Base-by-base conservation (phyloP, 768 basidiomycete species). In the Myochromella boudieri region DNA sequence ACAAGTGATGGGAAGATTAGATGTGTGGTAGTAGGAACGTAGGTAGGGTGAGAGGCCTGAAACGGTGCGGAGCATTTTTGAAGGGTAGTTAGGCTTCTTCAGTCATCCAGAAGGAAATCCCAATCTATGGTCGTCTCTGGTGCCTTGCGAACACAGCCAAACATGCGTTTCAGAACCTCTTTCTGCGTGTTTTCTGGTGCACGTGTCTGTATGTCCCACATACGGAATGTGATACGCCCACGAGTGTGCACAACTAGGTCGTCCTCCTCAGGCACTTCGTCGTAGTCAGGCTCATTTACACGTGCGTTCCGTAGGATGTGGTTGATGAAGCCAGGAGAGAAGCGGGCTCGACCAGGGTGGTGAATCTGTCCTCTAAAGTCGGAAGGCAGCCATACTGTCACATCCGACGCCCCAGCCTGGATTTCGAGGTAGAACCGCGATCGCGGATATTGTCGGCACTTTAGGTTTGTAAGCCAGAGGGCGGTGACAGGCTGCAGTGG, bases 101-200 rank as follows among this genome's bases (percentile, higher is more conserved):
- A 87, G 59, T 85, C 84, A 49, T 87, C 85, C 38, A 90, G 73
- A 47, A 90, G 68, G 64, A 85, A 89, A 61, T 90, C 87, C 87
- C 87, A 90, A 65, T 89, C 76, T 48, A 87, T 82, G 34, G 69
- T 46, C 10, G 74, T 75, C 57, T 78, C 80, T 6, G 79, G 77
- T 34, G 71, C 67, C 61, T 75, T 84, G 57, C 72, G 78, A 9
- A 71, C 57, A 61, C 78, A 78, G 32, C 82, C 71, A 59, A 87
- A 84, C 49, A 87, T 70, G 38, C 85, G 75, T 61, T 79, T 84
- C 53, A 83, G 61, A 1, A 74, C 68, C 66, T 89, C 87, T 61
- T 77, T 81, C 46, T 76, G 77, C 37, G 68, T 46, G 37, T 76
- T 79, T 62, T 90, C 87, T 15, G 85, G 81, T 36, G 78, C 72